phyloP scores from a whole-genome alignment of 1,139 yeast genomes.

The Suhomyces taliae region DNA sequence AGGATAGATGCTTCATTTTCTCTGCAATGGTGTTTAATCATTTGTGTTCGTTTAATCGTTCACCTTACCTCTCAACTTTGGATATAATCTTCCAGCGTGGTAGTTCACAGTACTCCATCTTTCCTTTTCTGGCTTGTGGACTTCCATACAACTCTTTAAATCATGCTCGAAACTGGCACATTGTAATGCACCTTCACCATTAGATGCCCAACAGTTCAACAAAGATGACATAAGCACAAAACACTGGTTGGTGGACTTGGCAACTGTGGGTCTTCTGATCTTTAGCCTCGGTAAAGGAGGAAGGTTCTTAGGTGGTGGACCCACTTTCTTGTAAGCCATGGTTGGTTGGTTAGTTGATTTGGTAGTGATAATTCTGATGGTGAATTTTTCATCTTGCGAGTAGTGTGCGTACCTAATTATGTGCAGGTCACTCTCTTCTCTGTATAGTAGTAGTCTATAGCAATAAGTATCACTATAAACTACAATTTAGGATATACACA shows the following conservation, averaged over 20 bases:
- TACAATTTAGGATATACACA: no score
- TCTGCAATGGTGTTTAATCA: background rate
- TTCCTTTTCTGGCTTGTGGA: slow-evolving; percentile 49
- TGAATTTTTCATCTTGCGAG: slow-evolving; percentile 3
- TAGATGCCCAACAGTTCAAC: slow-evolving; percentile 94
- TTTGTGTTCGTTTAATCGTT: slow-evolving; percentile 50
- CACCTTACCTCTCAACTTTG: slow-evolving; percentile 73
- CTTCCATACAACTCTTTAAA: slow-evolving; percentile 49
- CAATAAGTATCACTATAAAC: no score
- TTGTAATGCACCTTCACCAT: slow-evolving; percentile 74
- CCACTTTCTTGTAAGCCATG: slow-evolving; percentile 33
- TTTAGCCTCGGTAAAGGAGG: slow-evolving; percentile 78
- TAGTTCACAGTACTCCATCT: slow-evolving; percentile 61
- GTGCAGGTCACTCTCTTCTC: background rate
- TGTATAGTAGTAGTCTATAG: background rate
- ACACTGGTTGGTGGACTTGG: slow-evolving; percentile 68
- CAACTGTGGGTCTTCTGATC: slow-evolving; percentile 63
- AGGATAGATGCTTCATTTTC: background rate
- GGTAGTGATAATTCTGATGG: slow-evolving; percentile 1
- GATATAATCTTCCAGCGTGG: slow-evolving; percentile 80
- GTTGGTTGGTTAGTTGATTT: background rate
- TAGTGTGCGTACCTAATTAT: slow-evolving; percentile 1
- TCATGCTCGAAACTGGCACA: slow-evolving; percentile 64
- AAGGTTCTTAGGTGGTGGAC: slow-evolving; percentile 38
- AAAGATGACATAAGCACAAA: slow-evolving; percentile 79